phyloP scores from a whole-genome alignment of 2,329 filamentous ascomycete genomes.

The Aspergillus aculeatinus region DNA sequence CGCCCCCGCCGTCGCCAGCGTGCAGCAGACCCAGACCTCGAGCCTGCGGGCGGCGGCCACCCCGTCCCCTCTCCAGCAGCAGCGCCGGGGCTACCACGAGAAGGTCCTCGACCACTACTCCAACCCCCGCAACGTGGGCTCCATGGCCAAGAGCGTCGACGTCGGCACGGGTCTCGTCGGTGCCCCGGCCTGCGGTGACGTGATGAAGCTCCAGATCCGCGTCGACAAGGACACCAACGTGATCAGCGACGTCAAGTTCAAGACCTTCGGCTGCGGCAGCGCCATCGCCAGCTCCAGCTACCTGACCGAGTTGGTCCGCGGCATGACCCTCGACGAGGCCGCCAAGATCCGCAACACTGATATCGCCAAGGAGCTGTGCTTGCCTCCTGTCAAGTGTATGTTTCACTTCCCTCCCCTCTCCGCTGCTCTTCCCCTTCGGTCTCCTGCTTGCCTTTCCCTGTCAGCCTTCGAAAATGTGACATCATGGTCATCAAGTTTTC shows the following conservation, averaged over 20 bases:
- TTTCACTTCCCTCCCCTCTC: constrained; percentile 26
- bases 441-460: not conserved
- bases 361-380: constrained; percentile 96
- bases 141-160: constrained; percentile 70
- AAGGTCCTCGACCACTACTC: constrained; percentile 83
- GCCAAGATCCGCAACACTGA: constrained; percentile 93
- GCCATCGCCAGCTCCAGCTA: constrained; percentile 96
- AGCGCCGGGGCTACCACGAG: constrained; percentile 58
- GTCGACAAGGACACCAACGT: constrained; percentile 85
- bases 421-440: not conserved
- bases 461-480: not conserved
- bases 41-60: constrained; percentile 39
- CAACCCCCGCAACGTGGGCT: constrained; percentile 66
- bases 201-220: constrained; percentile 91
- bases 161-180: constrained; percentile 90
- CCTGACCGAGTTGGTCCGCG: constrained; percentile 87
- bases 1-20: constrained; percentile 47
- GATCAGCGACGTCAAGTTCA: constrained; percentile 95
- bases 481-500: too few relatives aligned
- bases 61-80: constrained; percentile 28
- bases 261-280: constrained; percentile 92
- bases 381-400: constrained; percentile 81
- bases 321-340: constrained; percentile 95
- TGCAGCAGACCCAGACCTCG: constrained; percentile 37
- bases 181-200: constrained; percentile 86